Conservation (phyloP, 805 yeast genomes). For the Metschnikowia santaceciliae region DNA sequence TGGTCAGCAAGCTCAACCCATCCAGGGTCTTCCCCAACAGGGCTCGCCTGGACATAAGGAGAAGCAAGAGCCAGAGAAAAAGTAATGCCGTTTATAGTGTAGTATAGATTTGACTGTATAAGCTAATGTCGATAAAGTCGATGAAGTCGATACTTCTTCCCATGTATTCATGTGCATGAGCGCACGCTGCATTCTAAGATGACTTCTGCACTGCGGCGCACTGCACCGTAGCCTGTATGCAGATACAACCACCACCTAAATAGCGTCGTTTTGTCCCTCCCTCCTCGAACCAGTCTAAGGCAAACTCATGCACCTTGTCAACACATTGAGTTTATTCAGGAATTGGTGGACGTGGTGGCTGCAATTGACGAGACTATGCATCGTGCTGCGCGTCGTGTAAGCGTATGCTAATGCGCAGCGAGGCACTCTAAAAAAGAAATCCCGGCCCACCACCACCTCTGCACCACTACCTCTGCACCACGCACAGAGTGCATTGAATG, state of each 20-base stretch:
- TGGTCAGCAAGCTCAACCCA: conserved; percentile 11
- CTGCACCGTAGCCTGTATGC: neutral
- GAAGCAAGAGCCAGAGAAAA: conserved; percentile 16
- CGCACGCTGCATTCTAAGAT: neutral
- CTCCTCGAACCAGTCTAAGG: neutral
- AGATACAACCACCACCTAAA: neutral
- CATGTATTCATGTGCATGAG: neutral
- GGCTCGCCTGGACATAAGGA: conserved; percentile 15
- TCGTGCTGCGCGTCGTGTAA: neutral
- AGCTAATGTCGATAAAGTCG: neutral
- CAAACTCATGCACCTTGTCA: too few relatives aligned
- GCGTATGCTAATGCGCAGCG: conserved; percentile 2
- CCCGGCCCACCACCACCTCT: neutral
- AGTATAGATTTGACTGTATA: conserved; percentile 9
- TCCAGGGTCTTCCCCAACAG: conserved; percentile 12
- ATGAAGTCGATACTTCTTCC: neutral
- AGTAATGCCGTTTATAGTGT: conserved; percentile 13
- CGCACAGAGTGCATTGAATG: conserved; percentile 4
- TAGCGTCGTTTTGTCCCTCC: too few relatives aligned
- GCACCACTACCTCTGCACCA: conserved; percentile 1
- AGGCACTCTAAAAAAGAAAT: neutral
- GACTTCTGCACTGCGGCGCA: conserved; percentile 1
- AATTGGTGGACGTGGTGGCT: neutral
- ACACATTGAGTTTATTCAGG: too few relatives aligned
- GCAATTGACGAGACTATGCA: neutral